Conservation (phyloP, 1,139 yeast species). For the Pneumocystis canis region DNA sequence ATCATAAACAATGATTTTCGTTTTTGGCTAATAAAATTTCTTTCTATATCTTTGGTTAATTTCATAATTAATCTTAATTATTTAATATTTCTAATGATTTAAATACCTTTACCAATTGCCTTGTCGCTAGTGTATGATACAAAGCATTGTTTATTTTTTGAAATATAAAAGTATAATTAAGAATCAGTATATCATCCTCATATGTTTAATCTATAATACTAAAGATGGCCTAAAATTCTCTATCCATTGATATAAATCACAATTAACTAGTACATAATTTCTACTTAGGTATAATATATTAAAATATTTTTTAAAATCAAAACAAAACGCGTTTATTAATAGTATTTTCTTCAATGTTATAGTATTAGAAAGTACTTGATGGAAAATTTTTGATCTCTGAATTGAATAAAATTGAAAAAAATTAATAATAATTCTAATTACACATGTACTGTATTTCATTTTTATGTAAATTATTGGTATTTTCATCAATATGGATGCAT, state of each 20-base stretch:
- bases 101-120: constrained; percentile 77
- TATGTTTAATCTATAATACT: constrained; percentile 56
- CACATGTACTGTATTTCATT: constrained; percentile 1
- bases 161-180: constrained; percentile 85
- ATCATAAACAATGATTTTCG: constrained; percentile 49
- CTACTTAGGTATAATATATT: constrained; percentile 86
- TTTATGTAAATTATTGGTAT: not conserved
- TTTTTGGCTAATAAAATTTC: constrained; percentile 38
- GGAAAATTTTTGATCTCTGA: constrained; percentile 85
- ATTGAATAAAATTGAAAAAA: constrained; percentile 91
- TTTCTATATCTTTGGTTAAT: not conserved
- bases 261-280: constrained; percentile 70
- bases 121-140: constrained; percentile 74
- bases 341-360: constrained; percentile 29
- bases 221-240: constrained; percentile 80
- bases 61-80: constrained; percentile 22
- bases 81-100: constrained; percentile 82
- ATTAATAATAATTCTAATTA: constrained; percentile 64
- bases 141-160: constrained; percentile 67
- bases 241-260: constrained; percentile 57
- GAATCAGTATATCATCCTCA: constrained; percentile 79
- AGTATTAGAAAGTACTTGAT: constrained; percentile 70
- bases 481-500: not conserved
- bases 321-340: constrained; percentile 37
- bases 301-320: constrained; percentile 73